A percentile compares a stretch with the other conserved stretches of the same genome.
Conservation (phyloP, 768 basidiomycete species). For the Tricholoma hemisulphureum region DNA sequence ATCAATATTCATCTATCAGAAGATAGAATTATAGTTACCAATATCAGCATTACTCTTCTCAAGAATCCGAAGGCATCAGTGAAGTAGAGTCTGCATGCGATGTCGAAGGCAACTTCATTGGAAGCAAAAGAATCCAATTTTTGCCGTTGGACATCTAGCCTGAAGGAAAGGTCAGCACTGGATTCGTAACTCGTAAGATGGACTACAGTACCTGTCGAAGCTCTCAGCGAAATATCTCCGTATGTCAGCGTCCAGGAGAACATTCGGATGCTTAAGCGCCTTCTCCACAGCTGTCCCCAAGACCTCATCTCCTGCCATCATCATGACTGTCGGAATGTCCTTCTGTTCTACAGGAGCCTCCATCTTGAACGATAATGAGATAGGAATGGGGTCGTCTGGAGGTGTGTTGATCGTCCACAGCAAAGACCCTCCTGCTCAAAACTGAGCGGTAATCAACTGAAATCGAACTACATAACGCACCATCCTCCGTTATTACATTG, state of each 20-base stretch:
- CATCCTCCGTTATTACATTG: not conserved
- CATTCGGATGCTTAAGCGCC: not conserved
- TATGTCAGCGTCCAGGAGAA: not conserved
- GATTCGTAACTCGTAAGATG: not conserved
- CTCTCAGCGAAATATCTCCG: not conserved
- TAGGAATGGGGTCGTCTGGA: not conserved
- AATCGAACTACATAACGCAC: not conserved
- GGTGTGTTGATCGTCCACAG: not conserved
- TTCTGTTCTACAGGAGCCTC: not conserved
- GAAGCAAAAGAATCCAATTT: not conserved
- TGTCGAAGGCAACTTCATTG: not conserved
- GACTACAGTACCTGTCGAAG: not conserved
- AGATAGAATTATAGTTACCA: not conserved
- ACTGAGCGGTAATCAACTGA: not conserved
- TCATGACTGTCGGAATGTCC: not conserved
- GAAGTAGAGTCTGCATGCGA: not conserved
- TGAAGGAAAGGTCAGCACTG: not conserved
- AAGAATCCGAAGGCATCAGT: not conserved
- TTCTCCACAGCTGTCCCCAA: not conserved
- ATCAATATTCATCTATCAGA: not conserved
- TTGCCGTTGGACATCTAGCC: not conserved
- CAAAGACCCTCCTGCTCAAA: not conserved
- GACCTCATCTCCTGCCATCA: not conserved
- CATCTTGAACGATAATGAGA: not conserved
- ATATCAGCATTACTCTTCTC: not conserved